These are phyloP conservation scores for Stylonectria norvegica DNA, from an alignment of 2,329 filamentous ascomycete genomes.

Conservation along the genomic window DNA sequence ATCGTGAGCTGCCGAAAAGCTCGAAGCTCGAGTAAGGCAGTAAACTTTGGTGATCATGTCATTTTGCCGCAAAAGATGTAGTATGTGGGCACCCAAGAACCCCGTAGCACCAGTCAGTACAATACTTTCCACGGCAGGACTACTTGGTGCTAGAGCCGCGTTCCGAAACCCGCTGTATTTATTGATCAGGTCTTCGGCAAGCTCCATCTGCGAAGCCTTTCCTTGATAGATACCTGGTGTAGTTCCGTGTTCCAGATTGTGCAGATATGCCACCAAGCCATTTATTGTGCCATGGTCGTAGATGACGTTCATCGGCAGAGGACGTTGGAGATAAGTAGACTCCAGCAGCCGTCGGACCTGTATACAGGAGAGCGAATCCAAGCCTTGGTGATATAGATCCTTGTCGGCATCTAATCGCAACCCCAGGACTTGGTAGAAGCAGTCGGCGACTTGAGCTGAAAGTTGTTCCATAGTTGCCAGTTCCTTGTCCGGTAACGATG, in stretches of 20 bases:
- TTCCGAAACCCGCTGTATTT: constrained; percentile 12
- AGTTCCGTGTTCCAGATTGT: background rate
- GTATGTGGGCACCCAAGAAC: constrained; percentile 58
- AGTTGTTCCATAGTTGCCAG: constrained; percentile 36
- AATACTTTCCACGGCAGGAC: background rate
- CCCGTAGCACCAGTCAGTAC: constrained; percentile 64
- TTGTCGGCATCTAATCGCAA: constrained; percentile 31
- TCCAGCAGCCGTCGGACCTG: constrained; percentile 43
- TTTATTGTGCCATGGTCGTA: constrained; percentile 57
- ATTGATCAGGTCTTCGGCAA: constrained; percentile 7
- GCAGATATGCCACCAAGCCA: constrained; percentile 21
- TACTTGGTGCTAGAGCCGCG: rapidly evolving
- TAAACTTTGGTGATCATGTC: constrained; percentile 5
- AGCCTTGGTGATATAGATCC: constrained; percentile 56
- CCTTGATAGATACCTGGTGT: constrained; percentile 1
- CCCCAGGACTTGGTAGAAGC: constrained; percentile 32
- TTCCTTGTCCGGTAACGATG: constrained; percentile 2
- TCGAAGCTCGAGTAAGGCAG: constrained; percentile 41
- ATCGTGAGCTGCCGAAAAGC: constrained; percentile 5
- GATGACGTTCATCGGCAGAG: constrained; percentile 54
- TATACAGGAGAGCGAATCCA: constrained; percentile 58
- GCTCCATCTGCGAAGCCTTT: background rate
- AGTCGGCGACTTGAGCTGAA: constrained; percentile 26
- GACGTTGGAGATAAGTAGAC: constrained; percentile 16
- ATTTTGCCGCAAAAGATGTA: constrained; percentile 17